Conservation (phyloP, 169 alveolate species). For the Eimeria acervulina region DNA sequence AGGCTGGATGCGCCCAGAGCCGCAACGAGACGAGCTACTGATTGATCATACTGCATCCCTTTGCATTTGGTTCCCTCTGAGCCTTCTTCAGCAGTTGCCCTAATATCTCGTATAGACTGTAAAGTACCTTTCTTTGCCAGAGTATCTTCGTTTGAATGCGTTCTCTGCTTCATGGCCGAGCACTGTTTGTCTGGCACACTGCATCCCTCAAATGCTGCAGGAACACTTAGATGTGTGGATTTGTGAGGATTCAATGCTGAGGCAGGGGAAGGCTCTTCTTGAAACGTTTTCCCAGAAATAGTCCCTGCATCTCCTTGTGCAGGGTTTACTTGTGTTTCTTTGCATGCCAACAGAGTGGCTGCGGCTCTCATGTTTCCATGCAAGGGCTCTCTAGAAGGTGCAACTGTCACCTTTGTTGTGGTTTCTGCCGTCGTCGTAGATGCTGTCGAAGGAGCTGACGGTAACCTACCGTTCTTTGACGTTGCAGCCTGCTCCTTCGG, state of each 20-base stretch:
- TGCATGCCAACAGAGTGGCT: background rate
- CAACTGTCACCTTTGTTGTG: slow-evolving; percentile 8
- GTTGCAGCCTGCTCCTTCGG: slow-evolving; percentile 9
- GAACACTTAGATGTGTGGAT: background rate
- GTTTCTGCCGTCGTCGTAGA: slow-evolving; percentile 48
- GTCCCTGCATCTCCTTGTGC: background rate
- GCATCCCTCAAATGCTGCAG: background rate
- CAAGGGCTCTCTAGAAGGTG: slow-evolving; percentile 14
- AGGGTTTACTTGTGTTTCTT: background rate
- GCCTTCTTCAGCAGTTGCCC: background rate
- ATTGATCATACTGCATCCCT: background rate
- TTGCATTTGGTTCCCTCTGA: background rate
- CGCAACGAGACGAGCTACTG: slow-evolving; percentile 39
- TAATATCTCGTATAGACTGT: background rate
- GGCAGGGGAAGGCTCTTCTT: background rate
- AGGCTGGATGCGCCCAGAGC: slow-evolving; percentile 76
- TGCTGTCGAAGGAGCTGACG: slow-evolving; percentile 59
- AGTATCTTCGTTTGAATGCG: background rate
- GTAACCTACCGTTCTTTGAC: background rate
- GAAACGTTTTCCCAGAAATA: background rate
- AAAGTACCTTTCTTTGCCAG: background rate
- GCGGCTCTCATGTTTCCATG: background rate
- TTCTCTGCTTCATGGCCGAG: background rate
- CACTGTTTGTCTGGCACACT: background rate
- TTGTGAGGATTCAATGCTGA: background rate